Evolutionary conservation across 192 early-diverging fungal species (phyloP).

Genomic region (Backusella circina): DNA sequence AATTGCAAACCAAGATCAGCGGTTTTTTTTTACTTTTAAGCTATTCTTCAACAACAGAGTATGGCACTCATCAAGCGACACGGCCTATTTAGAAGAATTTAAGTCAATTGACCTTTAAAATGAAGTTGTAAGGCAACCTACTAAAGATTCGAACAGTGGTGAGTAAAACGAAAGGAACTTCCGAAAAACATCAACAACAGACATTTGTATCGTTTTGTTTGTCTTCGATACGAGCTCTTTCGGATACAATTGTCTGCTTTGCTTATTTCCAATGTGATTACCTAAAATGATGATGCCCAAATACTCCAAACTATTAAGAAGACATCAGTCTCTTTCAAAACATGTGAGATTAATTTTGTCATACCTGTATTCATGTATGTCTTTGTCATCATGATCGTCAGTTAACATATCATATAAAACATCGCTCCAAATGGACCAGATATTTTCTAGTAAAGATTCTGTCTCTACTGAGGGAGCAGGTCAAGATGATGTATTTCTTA

Average conservation of each 20-base stretch:
- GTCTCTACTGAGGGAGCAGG: too few species aligned
- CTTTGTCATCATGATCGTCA: too few species aligned
- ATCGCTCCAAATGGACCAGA: too few species aligned
- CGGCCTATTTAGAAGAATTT: too few species aligned
- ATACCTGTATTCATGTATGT: too few species aligned
- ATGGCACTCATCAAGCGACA: neutral
- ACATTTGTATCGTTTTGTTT: neutral
- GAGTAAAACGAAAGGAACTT: neutral
- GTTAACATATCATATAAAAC: too few species aligned
- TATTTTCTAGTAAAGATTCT: too few species aligned
- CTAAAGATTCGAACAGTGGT: neutral
- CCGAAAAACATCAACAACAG: neutral
- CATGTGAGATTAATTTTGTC: neutral
- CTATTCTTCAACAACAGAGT: neutral
- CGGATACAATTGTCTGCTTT: neutral
- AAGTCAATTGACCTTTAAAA: too few species aligned
- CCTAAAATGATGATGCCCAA: constrained; percentile 1
- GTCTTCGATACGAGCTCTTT: neutral
- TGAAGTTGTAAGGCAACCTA: too few species aligned
- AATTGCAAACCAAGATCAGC: too few species aligned
- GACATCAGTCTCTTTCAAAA: neutral
- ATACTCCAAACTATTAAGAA: neutral
- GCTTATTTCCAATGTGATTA: neutral
- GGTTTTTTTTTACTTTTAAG: too few species aligned
- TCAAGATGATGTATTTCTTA: too few species aligned